Percentiles rank a stretch among this genome's conserved stretches.
Evolutionary conservation across 1,284 basidiomycete genomes (phyloP).

Genomic region (Porphyrellus sp.): DNA sequence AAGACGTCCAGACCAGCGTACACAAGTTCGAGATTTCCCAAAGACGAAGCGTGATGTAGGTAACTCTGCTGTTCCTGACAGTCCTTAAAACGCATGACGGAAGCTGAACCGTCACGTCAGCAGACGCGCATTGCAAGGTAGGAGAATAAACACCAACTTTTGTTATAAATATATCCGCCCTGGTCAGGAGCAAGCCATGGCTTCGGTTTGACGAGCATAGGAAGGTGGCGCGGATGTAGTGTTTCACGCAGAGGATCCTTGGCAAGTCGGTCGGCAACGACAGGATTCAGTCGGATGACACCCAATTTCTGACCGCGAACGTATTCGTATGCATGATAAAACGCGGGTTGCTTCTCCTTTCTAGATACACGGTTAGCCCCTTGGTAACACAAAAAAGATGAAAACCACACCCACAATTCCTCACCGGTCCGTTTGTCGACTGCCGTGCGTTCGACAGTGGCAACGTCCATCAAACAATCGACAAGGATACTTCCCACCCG

Average conservation of each 20-base stretch:
- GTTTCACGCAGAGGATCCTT: slow-evolving; percentile 76
- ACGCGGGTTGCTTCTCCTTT: slow-evolving; percentile 85
- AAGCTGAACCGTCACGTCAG: slow-evolving; percentile 40
- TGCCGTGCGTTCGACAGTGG: slow-evolving; percentile 69
- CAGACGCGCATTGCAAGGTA: neutral
- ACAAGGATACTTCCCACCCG: slow-evolving; percentile 84
- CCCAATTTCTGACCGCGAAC: slow-evolving; percentile 89
- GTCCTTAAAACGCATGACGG: slow-evolving; percentile 92
- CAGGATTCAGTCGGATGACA: slow-evolving; percentile 85
- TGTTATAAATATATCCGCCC: slow-evolving; percentile 84
- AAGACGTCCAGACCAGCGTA: slow-evolving; percentile 90
- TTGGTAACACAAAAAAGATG: slow-evolving; percentile 2
- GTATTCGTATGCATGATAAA: slow-evolving; percentile 93
- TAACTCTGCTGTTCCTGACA: slow-evolving; percentile 84
- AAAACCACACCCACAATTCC: slow-evolving; percentile 46
- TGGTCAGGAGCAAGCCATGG: slow-evolving; percentile 81
- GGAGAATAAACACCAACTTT: slow-evolving; percentile 48
- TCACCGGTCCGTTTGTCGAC: slow-evolving; percentile 56
- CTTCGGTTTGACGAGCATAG: slow-evolving; percentile 91
- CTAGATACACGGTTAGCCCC: slow-evolving; percentile 36
- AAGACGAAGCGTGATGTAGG: slow-evolving; percentile 71
- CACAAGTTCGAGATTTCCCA: slow-evolving; percentile 80
- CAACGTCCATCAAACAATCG: slow-evolving; percentile 80
- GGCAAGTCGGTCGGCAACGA: slow-evolving; percentile 75
- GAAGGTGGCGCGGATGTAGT: slow-evolving; percentile 90